phyloP scores from a whole-genome alignment of 495 filamentous ascomycete genomes.

The Trichoderma reesei region DNA sequence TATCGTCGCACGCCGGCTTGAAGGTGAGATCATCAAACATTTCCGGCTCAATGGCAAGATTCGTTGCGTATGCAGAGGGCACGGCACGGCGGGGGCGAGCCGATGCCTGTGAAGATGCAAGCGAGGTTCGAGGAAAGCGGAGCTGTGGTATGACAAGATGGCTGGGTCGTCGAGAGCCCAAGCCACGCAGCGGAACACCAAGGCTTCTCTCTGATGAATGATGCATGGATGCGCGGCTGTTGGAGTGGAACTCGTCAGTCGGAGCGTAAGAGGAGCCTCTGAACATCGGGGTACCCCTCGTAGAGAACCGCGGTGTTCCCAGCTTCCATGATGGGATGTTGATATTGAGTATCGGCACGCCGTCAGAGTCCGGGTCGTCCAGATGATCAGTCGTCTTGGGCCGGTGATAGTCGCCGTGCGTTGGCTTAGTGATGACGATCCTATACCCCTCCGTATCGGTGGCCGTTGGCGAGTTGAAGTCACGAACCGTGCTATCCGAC shows the following conservation, averaged over 20 bases:
- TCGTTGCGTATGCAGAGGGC: constrained; percentile 33
- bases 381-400: constrained; percentile 59
- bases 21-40: constrained; percentile 78
- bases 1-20: constrained; percentile 60
- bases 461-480: constrained; percentile 38
- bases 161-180: constrained; percentile 38
- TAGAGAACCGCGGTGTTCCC: constrained; percentile 72
- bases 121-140: constrained; percentile 16
- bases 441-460: constrained; percentile 61
- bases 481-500: constrained; percentile 39
- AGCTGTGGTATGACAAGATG: constrained; percentile 33
- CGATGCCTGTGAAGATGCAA: constrained; percentile 20
- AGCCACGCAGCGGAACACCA: constrained; percentile 38
- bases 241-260: constrained; percentile 36
- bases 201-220: constrained; percentile 18
- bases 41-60: constrained; percentile 40
- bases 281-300: constrained; percentile 67
- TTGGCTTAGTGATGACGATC: constrained; percentile 73
- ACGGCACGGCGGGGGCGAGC: constrained; percentile 18
- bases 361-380: constrained; percentile 24
- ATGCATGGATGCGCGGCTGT: constrained; percentile 34
- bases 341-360: constrained; percentile 53
- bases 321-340: constrained; percentile 82
- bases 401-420: constrained; percentile 31
- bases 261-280: constrained; percentile 61